A percentile compares a stretch with the other conserved stretches of the same genome.
These are phyloP conservation scores for Bipolaris bicolor DNA, from an alignment of 2,329 filamentous ascomycete genomes.

Conservation along the genomic window DNA sequence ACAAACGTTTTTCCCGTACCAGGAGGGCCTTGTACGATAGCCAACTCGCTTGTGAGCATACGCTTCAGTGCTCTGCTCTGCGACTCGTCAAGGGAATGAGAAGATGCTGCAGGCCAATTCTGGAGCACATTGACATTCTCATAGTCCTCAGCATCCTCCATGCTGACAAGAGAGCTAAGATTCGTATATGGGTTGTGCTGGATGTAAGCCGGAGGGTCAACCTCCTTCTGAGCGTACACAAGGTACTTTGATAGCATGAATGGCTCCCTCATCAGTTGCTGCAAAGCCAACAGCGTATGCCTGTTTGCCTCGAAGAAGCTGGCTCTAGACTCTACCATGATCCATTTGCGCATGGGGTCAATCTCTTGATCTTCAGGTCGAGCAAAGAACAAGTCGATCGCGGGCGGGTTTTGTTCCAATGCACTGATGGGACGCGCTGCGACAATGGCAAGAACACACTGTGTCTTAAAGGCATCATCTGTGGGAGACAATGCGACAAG, in stretches of 20 bases:
- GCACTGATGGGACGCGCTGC: conserved; percentile 70
- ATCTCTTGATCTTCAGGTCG: conserved; percentile 65
- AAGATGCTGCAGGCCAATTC: conserved; percentile 59
- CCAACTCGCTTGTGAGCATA: conserved; percentile 73
- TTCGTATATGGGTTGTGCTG: conserved; percentile 57
- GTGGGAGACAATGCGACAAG: conserved; percentile 62
- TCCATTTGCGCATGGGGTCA: conserved; percentile 70
- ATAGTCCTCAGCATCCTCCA: conserved; percentile 46
- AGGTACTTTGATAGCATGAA: conserved; percentile 70
- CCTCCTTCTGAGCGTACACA: conserved; percentile 54
- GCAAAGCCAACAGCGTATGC: conserved; percentile 74
- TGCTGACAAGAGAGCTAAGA: conserved; percentile 55
- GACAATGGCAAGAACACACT: conserved; percentile 74
- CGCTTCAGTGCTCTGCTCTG: conserved; percentile 71
- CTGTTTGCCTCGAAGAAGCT: conserved; percentile 80
- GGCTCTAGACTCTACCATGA: conserved; percentile 78
- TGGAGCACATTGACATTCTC: conserved; percentile 61
- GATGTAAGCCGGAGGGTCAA: conserved; percentile 62
- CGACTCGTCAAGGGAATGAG: conserved; percentile 67
- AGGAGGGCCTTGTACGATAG: conserved; percentile 84
- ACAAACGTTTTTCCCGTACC: conserved; percentile 82
- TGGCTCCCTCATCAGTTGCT: conserved; percentile 65
- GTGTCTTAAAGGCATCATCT: conserved; percentile 66
- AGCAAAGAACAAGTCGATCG: conserved; percentile 78
- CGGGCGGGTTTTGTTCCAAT: conserved; percentile 69